Evolutionary conservation across 2,329 filamentous ascomycete species (phyloP).

Genomic region (Lecanosticta acicola): DNA sequence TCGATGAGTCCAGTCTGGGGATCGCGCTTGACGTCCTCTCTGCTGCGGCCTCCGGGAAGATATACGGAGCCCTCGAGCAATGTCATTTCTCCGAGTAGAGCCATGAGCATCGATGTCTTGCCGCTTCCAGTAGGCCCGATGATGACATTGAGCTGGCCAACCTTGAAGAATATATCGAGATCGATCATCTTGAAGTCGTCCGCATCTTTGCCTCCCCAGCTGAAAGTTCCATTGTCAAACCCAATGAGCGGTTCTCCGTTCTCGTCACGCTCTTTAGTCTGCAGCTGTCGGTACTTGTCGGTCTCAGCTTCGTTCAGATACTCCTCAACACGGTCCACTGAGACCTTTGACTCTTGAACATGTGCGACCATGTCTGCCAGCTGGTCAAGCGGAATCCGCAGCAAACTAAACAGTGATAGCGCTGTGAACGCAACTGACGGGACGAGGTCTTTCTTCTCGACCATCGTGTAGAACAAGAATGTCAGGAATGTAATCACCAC

Average conservation of each 20-base stretch:
- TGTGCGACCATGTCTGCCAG: constrained; percentile 98
- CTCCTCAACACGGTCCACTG: constrained; percentile 90
- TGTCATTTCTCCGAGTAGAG: constrained; percentile 92
- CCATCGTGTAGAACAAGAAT: constrained; percentile 84
- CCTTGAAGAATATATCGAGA: constrained; percentile 72
- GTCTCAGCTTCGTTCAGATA: constrained; percentile 93
- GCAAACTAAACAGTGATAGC: constrained; percentile 88
- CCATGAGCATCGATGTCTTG: constrained; percentile 95
- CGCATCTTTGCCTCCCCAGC: constrained; percentile 66
- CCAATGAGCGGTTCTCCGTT: constrained; percentile 71
- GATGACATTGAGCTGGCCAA: constrained; percentile 86
- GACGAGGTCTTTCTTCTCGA: constrained; percentile 83
- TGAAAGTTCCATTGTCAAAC: constrained; percentile 76
- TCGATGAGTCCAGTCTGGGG: constrained; percentile 82
- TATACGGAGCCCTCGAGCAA: constrained; percentile 72
- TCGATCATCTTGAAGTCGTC: constrained; percentile 68
- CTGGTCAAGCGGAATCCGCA: constrained; percentile 89
- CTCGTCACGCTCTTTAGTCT: constrained; percentile 62
- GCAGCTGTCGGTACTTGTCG: constrained; percentile 84
- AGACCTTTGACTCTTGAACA: constrained; percentile 95
- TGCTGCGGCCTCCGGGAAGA: constrained; percentile 76
- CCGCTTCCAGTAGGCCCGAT: constrained; percentile 89
- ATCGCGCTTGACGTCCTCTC: constrained; percentile 76
- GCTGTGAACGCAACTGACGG: constrained; percentile 94
- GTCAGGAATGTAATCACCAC: constrained; percentile 94